These are phyloP conservation scores for Mariannaea elegans DNA, from an alignment of 2,329 filamentous ascomycete genomes.

Conservation along the genomic window DNA sequence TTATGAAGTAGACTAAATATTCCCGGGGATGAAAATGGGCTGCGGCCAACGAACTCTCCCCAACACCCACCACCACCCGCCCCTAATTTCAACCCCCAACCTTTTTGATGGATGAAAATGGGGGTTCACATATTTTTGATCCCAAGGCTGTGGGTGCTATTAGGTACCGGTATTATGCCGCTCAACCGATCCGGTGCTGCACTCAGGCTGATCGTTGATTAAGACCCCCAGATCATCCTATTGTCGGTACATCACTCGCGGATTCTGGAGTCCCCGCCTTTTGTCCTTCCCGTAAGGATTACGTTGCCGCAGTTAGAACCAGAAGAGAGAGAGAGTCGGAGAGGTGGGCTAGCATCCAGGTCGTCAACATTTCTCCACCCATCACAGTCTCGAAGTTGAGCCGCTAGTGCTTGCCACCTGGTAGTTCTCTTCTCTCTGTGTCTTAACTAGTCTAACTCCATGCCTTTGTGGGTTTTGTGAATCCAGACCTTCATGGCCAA, in stretches of 20 bases:
- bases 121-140: background rate
- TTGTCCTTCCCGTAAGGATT: background rate
- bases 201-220: background rate
- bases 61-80: background rate
- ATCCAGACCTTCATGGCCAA: background rate
- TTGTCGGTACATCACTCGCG: too few relatives aligned
- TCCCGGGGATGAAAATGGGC: too few relatives aligned
- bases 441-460: background rate
- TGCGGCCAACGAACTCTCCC: background rate
- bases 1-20: too few relatives aligned
- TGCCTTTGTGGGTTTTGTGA: background rate
- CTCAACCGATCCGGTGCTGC: slow-evolving; percentile 1
- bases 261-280: background rate
- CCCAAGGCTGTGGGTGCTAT: background rate
- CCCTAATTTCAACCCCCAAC: background rate
- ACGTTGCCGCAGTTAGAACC: too few relatives aligned
- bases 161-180: background rate
- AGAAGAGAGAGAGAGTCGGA: background rate
- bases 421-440: background rate
- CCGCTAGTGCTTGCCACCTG: slow-evolving; percentile 6
- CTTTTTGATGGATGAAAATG: background rate
- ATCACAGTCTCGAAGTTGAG: slow-evolving; percentile 15
- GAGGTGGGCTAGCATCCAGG: background rate
- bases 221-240: slow-evolving; percentile 9
- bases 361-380: slow-evolving; percentile 21